Evolutionary conservation across 192 early-diverging fungal species (phyloP).

Genomic region (Dispira simplex): DNA sequence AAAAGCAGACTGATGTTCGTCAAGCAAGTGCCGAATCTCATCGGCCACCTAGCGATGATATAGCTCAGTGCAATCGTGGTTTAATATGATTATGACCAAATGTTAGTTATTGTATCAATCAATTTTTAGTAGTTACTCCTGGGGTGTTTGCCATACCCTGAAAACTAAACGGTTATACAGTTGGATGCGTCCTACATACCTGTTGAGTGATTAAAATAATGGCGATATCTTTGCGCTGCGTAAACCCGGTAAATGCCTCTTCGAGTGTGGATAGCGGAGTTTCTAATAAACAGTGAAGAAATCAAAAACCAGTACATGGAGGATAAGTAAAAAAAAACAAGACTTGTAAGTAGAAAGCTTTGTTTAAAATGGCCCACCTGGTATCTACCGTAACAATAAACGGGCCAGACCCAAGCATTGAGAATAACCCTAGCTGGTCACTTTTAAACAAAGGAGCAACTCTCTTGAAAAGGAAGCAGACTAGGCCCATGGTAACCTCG

Average conservation of each 20-base stretch:
- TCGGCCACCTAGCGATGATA: slow-evolving; percentile 61
- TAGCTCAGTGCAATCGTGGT: too few species aligned
- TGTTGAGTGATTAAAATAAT: slow-evolving; percentile 97
- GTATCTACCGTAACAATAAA: too few species aligned
- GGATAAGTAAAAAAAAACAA: not conserved
- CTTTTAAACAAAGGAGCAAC: too few species aligned
- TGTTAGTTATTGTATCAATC: too few species aligned
- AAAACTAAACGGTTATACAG: too few species aligned
- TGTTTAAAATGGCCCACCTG: too few species aligned
- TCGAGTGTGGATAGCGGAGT: slow-evolving; percentile 56
- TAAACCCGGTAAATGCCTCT: slow-evolving; percentile 73
- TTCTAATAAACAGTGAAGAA: slow-evolving; percentile 26
- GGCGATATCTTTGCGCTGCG: slow-evolving; percentile 89
- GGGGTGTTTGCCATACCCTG: too few species aligned
- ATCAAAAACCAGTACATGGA: not conserved
- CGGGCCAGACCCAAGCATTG: too few species aligned
- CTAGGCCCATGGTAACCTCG: not conserved
- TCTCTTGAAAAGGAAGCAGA: too few species aligned
- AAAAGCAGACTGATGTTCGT: slow-evolving; percentile 83
- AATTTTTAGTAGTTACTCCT: too few species aligned
- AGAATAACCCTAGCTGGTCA: too few species aligned
- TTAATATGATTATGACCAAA: too few species aligned
- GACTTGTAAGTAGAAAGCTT: not conserved
- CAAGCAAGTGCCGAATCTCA: slow-evolving; percentile 75
- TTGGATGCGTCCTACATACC: slow-evolving; percentile 23